Evolutionary conservation across 2,329 filamentous ascomycete species (phyloP), one percentile per base, ranked within the genome.

Genomic region (Cordyceps fumosorosea): DNA sequence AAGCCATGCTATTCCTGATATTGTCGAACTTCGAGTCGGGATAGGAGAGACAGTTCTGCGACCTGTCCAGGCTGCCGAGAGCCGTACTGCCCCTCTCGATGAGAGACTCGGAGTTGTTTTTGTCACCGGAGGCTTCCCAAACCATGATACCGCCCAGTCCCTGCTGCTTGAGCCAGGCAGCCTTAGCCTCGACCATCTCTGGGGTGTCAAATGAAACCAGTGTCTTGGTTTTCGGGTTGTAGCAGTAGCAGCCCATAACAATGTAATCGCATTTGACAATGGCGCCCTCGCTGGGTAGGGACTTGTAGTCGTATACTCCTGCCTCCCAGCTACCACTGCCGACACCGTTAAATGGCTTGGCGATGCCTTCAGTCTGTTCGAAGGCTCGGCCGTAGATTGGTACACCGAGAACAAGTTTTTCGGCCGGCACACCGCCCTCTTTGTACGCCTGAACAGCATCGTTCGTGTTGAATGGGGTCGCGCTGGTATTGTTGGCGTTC

Each of bases 261-360:
- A 77, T 76, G 2, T 72, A 63, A 69, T 93, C 88, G 60, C 83
- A 81, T 50, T 77, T 65, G 68, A 88, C 84, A 1, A 75, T 74
- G 0, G 87, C 84, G 1, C 85, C 86, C 0, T 81, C 69, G 32
- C 80, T 80, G 0, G 90, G 91, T 1, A 96, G 80, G 0, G 75
- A 87, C 76, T 93, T 95, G 80, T 89, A 95, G 71, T 96, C 90
- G 84, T 88, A 93, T 3, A 91, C 78, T 0, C 89, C 89, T 20
- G 80, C 76, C 74, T 95, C 90, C 85, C 86, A 93, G 59, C 80
- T 86, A 0, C 89, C 90, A 16, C 76, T 71, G 2, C 89, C 90
- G 24, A 88, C 75, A 20, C 89, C 89, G 3, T 69, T 80, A 75
- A 80, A 95, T 0, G 81, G 62, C 64, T 81, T 73, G 10, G 90